Percentiles rank a stretch among this genome's conserved stretches.
These are phyloP conservation scores for Vitis rotundifolia DNA, from an alignment of 164 flowering plant species.

Conservation along the genomic window DNA sequence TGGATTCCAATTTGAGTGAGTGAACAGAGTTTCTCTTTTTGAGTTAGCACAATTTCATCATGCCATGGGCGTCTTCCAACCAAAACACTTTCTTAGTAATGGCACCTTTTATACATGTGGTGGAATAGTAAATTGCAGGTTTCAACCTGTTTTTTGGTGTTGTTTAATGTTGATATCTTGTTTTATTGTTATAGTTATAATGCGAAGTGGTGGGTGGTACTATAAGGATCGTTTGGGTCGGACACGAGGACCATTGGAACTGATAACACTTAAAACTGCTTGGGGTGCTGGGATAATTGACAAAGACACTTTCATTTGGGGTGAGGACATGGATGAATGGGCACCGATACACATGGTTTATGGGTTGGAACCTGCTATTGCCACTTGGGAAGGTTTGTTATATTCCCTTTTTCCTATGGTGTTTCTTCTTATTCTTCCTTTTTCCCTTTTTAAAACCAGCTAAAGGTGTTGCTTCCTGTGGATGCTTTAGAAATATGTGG, in stretches of 20 bases:
- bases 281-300: constrained; percentile 96
- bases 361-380: constrained; percentile 86
- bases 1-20: no score
- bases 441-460: neutral
- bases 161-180: neutral
- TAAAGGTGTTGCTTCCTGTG: neutral
- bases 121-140: no score
- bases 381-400: constrained; percentile 94
- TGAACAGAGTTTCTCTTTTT: no score
- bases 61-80: no score
- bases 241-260: constrained; percentile 82
- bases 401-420: neutral
- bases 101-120: no score
- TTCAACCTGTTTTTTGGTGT: neutral
- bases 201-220: constrained; percentile 79
- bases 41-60: no score
- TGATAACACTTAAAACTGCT: constrained; percentile 83
- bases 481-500: neutral
- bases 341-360: constrained; percentile 94
- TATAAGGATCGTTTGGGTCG: constrained; percentile 96
- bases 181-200: constrained; percentile 56
- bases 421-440: neutral
- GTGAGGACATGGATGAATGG: constrained; percentile 99
- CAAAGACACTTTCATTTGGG: constrained; percentile 91
- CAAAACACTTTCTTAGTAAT: no score